Percentiles rank a stretch among this genome's conserved stretches.
Conservation (phyloP, 129 eudicot genomes). For the Flaveria brownii region DNA sequence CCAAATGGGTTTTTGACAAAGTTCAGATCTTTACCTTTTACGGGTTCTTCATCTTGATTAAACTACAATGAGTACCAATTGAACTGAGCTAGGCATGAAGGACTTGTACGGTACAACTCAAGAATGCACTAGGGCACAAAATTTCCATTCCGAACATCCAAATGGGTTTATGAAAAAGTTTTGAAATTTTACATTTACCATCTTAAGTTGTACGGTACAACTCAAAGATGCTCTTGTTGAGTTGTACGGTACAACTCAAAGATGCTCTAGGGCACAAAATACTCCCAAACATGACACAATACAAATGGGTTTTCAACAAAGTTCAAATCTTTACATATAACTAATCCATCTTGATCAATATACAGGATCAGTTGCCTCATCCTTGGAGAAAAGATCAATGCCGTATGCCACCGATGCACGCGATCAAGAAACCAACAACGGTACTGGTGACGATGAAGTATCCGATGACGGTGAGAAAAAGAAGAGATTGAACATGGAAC, state of each 20-base stretch:
- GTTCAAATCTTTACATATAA: background rate
- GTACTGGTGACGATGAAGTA: conserved; percentile 52
- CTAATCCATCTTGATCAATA: conserved; percentile 15
- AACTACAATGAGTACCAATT: background rate
- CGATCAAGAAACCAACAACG: conserved; percentile 45
- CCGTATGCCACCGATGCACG: conserved; percentile 43
- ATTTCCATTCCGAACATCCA: background rate
- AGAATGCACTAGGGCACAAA: conserved; percentile 22
- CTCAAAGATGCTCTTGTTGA: no score
- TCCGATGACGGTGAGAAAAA: conserved; percentile 88
- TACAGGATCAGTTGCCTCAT: conserved; percentile 56
- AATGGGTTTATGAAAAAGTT: conserved; percentile 18
- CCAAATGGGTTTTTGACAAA: conserved; percentile 13
- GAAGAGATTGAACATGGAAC: conserved; percentile 87
- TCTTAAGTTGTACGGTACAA: conserved; percentile 27
- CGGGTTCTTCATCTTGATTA: background rate
- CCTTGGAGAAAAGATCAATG: conserved; percentile 78
- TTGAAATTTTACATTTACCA: conserved; percentile 17
- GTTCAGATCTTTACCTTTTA: background rate
- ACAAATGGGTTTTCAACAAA: conserved; percentile 17
- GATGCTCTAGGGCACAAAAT: conserved; percentile 24
- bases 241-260: background rate
- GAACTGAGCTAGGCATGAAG: background rate
- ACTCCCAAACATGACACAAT: background rate
- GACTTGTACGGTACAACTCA: conserved; percentile 26